Evolutionary conservation across 2,329 filamentous ascomycete species (phyloP).

Genomic region (Dothidotthia symphoricarpi): DNA sequence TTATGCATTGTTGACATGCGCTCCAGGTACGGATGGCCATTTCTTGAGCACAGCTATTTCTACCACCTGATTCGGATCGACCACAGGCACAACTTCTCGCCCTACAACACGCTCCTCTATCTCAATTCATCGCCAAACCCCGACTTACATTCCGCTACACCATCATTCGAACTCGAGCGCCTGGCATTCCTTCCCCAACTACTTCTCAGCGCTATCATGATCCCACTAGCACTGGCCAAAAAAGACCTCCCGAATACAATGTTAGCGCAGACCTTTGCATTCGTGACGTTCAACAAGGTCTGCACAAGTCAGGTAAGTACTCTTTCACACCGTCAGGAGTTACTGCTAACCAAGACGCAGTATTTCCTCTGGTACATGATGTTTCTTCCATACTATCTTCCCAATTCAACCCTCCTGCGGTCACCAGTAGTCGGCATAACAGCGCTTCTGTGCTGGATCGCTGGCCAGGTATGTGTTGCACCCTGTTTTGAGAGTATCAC

Average conservation of each 20-base stretch:
- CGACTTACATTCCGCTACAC: conserved; percentile 28
- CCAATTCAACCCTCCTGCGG: conserved; percentile 68
- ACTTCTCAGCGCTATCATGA: conserved; percentile 70
- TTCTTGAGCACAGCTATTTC: conserved; percentile 85
- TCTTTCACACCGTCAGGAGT: neutral
- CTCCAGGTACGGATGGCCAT: conserved; percentile 70
- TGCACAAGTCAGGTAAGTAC: conserved; percentile 86
- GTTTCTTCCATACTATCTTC: conserved; percentile 87
- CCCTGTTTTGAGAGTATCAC: neutral
- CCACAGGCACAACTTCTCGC: conserved; percentile 97
- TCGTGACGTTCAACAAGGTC: conserved; percentile 98
- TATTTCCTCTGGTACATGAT: conserved; percentile 99
- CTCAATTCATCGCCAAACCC: conserved; percentile 65
- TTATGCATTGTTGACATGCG: neutral
- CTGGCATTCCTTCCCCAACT: conserved; percentile 89
- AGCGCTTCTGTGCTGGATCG: conserved; percentile 71
- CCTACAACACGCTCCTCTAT: conserved; percentile 90
- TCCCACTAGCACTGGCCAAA: conserved; percentile 75
- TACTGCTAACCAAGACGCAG: conserved; percentile 46
- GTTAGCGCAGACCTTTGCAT: conserved; percentile 94
- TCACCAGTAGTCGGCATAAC: conserved; percentile 60
- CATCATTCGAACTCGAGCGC: conserved; percentile 62
- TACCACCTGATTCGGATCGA: conserved; percentile 92
- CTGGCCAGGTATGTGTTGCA: conserved; percentile 58
- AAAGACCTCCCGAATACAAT: conserved; percentile 78